phyloP scores from a whole-genome alignment of 345 rosid genomes.

The Zanthoxylum bungeanum region DNA sequence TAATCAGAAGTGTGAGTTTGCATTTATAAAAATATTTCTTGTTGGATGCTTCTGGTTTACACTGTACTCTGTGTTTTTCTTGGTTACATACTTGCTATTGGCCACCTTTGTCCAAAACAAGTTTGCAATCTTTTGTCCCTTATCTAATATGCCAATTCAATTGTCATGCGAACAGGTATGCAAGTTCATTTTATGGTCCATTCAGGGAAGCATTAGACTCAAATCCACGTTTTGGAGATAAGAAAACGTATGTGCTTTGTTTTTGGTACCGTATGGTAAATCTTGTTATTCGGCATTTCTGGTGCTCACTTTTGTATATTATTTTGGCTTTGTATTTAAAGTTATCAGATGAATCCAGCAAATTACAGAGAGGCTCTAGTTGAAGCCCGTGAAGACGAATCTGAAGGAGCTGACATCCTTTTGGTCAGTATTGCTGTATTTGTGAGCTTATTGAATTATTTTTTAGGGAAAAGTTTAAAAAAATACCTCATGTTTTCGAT shows the following conservation, averaged over 20 bases:
- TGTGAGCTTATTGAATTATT: conserved; percentile 5
- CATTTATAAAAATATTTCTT: neutral
- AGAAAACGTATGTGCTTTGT: conserved; percentile 62
- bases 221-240: conserved; percentile 92
- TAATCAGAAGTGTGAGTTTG: neutral
- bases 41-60: too few species aligned
- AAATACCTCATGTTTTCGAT: too few species aligned
- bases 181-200: conserved; percentile 96
- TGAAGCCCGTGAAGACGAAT: conserved; percentile 79
- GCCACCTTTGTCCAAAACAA: neutral
- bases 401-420: conserved; percentile 98
- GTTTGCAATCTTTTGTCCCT: conserved; percentile 1
- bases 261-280: neutral
- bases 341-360: conserved; percentile 98
- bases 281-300: neutral
- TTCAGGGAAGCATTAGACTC: conserved; percentile 93
- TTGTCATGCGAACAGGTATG: conserved; percentile 52
- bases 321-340: conserved; percentile 38
- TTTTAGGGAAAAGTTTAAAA: too few species aligned
- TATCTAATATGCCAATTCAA: conserved; percentile 11
- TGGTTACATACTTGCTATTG: too few species aligned
- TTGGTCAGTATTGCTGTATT: conserved; percentile 43
- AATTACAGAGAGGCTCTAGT: conserved; percentile 88
- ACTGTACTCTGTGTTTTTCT: too few species aligned
- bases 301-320: conserved; percentile 14